Evolutionary conservation across 1,284 basidiomycete genomes (phyloP), one percentile per base, ranked within the genome.

Genomic region (Uromyces viciae-fabae): DNA sequence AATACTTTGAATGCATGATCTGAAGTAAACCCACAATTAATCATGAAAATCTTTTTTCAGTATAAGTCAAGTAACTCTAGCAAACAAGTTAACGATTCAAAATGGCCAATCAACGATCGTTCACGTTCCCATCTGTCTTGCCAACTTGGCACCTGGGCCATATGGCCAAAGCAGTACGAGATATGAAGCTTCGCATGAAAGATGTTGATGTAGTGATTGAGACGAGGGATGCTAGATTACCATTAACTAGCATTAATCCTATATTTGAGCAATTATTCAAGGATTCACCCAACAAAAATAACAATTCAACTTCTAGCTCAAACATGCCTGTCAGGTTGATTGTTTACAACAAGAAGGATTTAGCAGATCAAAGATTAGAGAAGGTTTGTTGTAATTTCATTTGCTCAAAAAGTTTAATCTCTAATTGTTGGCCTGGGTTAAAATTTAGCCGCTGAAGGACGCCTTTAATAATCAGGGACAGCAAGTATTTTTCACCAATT

Each of bases 141-240:
- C 92, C 93, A 75, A 95, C 94, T 88, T 98, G 95, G 95, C 97
- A 93, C 86, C 93, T 94, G 36, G 96, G 97, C 14, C 96, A 99
- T 87, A 99, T 98, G 96, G 92, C 91, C 86, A 90, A 91, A 85
- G 52, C 82, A 84, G 7, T 83, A 85, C 5, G 42, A 14, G 96
- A 95, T 83, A 89, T 92, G 78, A 90, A 91, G 82, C 90, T 90
- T 86, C 42, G 46, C n/a, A 89, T 97, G 49, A 93, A 94, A 15
- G 87, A 89, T 58, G 95, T 93, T 74, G 94, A 94, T 85, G 90
- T 99, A 81, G 93, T 99, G 75, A 91, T 99, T 82, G 96, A 99
- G 88, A 91, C 95, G 28, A 90, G 96, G 83, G 96, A 99, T 87
- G 91, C 95, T 1, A 90, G 96, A 33, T 88, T 99, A 43, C 96